Conservation (phyloP, 768 basidiomycete genomes). For the Rhodotorula graminis region DNA sequence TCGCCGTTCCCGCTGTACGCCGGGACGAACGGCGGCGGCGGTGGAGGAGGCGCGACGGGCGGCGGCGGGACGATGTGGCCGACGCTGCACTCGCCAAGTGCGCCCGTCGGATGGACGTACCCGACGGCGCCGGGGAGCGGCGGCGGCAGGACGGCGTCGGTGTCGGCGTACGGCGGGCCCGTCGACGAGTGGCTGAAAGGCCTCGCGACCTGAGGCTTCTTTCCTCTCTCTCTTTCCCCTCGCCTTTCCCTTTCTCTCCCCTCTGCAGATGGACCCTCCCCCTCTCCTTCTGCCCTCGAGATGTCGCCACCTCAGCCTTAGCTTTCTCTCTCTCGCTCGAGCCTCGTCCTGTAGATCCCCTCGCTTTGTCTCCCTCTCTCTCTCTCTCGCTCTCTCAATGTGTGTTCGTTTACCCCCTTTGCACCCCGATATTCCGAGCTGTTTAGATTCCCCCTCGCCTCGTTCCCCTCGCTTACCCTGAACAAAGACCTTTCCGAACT, state of each 20-base stretch:
- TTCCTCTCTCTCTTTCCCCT: not conserved
- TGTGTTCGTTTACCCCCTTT: too few species aligned
- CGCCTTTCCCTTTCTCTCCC: too few species aligned
- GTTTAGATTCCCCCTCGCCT: too few species aligned
- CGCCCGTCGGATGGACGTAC: not conserved
- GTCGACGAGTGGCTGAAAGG: conserved; percentile 1
- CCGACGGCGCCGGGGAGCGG: not conserved
- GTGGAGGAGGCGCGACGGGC: not conserved
- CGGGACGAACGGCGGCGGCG: not conserved
- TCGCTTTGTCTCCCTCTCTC: too few species aligned
- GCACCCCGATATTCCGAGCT: too few species aligned
- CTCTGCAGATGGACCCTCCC: not conserved
- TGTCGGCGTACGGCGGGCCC: not conserved
- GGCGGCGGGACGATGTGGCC: not conserved
- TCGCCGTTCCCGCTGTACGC: not conserved
- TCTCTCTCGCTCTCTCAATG: too few species aligned
- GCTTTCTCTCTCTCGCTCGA: not conserved
- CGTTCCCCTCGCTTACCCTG: too few species aligned
- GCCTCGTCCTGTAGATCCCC: not conserved
- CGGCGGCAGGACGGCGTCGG: not conserved
- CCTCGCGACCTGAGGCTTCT: not conserved
- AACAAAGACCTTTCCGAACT: too few species aligned
- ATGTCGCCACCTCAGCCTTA: not conserved
- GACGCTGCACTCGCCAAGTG: not conserved
- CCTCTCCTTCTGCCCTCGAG: not conserved